These are phyloP conservation scores for Mortierella sp. DNA, from an alignment of 371 early-diverging fungal species.

Conservation along the genomic window DNA sequence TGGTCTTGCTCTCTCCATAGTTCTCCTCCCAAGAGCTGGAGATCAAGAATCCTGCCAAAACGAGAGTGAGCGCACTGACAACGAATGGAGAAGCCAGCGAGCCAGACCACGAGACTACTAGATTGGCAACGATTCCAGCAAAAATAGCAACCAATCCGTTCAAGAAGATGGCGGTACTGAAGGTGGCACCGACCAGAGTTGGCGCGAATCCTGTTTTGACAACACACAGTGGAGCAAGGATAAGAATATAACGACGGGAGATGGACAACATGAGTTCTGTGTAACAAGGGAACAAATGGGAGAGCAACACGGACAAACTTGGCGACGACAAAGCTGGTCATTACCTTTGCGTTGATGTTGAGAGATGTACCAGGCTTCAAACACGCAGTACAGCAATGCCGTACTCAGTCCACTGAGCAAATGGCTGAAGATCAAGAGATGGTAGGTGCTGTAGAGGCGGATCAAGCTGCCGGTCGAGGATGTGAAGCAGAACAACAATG, in stretches of 20 bases:
- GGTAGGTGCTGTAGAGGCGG: constrained; percentile 62
- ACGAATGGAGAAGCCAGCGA: constrained; percentile 69
- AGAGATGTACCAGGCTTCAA: constrained; percentile 86
- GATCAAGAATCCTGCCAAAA: constrained; percentile 62
- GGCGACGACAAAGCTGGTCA: background rate
- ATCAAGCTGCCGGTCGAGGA: constrained; percentile 67
- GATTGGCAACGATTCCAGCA: constrained; percentile 75
- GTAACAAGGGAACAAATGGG: background rate
- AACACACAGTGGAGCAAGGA: background rate
- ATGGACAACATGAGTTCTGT: too few species aligned
- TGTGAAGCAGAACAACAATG: constrained; percentile 70
- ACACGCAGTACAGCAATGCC: constrained; percentile 76
- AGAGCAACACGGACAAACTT: background rate
- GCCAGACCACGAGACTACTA: constrained; percentile 64
- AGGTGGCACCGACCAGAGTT: constrained; percentile 71
- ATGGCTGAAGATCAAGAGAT: constrained; percentile 70
- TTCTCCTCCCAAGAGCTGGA: constrained; percentile 75
- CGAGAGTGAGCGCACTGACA: constrained; percentile 62
- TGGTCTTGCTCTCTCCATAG: constrained; percentile 65
- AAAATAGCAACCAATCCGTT: constrained; percentile 81
- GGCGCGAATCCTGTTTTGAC: constrained; percentile 65
- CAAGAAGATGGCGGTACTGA: constrained; percentile 73
- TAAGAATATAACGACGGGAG: too few species aligned
- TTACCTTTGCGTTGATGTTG: constrained; percentile 67
- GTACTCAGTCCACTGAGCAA: constrained; percentile 76